These are phyloP conservation scores for Calonectria multiphialidica DNA, from an alignment of 2,329 filamentous ascomycete species.

Conservation along the genomic window DNA sequence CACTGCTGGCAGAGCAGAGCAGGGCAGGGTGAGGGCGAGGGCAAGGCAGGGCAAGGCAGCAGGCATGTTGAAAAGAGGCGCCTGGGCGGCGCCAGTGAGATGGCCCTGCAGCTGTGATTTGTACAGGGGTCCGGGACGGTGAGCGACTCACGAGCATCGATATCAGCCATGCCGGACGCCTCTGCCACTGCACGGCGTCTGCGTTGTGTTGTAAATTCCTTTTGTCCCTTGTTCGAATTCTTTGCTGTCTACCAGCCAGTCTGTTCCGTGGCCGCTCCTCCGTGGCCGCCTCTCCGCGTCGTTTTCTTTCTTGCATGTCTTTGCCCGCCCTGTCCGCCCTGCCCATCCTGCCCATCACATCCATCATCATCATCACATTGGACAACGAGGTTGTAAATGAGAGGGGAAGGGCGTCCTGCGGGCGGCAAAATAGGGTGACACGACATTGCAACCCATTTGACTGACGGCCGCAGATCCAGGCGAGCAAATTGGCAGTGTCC, in stretches of 20 bases:
- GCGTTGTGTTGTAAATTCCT: slow-evolving; percentile 12
- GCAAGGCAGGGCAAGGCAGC: background rate
- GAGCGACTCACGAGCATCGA: slow-evolving; percentile 13
- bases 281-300: no score
- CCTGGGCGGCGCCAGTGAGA: background rate
- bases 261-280: background rate
- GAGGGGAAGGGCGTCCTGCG: slow-evolving; percentile 21
- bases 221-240: background rate
- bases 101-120: background rate
- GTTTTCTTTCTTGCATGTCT: background rate
- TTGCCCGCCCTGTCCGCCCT: background rate
- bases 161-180: background rate
- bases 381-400: background rate
- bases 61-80: slow-evolving; percentile 1
- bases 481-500: background rate
- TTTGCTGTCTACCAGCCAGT: background rate
- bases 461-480: background rate
- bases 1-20: no score
- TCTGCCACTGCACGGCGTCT: background rate
- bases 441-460: background rate
- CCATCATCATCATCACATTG: background rate
- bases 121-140: background rate
- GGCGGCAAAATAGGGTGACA: slow-evolving; percentile 7
- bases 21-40: no score
- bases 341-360: background rate